A percentile compares a stretch with the other conserved stretches of the same genome.
These are phyloP conservation scores for Euphorbia lathyris DNA, from an alignment of 345 rosid species.

Conservation along the genomic window DNA sequence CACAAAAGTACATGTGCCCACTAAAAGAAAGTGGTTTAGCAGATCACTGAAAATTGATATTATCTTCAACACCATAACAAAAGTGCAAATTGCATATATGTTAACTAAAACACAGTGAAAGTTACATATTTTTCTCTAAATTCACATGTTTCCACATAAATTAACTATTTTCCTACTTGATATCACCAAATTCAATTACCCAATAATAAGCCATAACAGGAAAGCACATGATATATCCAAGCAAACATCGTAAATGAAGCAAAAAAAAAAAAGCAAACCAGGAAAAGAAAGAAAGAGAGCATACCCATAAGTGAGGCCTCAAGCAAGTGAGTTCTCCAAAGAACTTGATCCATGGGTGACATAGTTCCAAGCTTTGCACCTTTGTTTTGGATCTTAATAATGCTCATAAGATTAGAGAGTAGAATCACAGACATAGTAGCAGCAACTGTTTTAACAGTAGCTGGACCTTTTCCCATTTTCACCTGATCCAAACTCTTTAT, in stretches of 20 bases:
- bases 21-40: background rate
- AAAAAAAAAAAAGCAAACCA: background rate
- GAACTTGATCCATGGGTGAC: conserved; percentile 99
- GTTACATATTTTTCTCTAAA: background rate
- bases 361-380: conserved; percentile 96
- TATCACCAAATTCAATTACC: background rate
- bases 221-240: background rate
- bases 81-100: background rate
- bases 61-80: background rate
- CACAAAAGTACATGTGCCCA: background rate
- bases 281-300: background rate
- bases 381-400: conserved; percentile 92
- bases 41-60: background rate
- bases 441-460: conserved; percentile 92
- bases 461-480: conserved; percentile 87
- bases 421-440: conserved; percentile 88
- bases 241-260: background rate
- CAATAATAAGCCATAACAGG: background rate
- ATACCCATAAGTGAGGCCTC: conserved; percentile 95
- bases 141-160: background rate
- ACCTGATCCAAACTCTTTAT: conserved; percentile 84
- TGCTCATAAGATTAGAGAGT: conserved; percentile 73
- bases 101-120: background rate
- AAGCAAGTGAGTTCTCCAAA: conserved; percentile 96
- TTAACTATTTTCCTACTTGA: background rate